Evolutionary conservation across 129 eudicot genomes (phyloP).

Genomic region (Flaveria robusta): DNA sequence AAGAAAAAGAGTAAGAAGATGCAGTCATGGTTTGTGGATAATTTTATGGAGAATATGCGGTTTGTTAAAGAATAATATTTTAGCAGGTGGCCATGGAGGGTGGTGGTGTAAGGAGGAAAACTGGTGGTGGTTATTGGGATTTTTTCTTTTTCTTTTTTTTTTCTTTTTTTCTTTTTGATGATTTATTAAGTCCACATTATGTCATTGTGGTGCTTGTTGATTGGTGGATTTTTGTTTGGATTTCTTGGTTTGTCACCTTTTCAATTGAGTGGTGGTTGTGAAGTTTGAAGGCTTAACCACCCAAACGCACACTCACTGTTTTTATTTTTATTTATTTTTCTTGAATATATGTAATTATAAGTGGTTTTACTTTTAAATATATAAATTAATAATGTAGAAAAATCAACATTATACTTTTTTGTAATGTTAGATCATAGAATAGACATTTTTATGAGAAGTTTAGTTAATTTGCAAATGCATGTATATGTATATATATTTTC

Average conservation of each 20-base stretch:
- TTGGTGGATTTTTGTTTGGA: conserved; percentile 43
- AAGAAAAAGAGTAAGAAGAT: conserved; percentile 66
- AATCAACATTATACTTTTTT: neutral
- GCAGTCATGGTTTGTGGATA: conserved; percentile 56
- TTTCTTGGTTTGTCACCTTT: conserved; percentile 43
- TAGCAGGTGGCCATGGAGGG: conserved; percentile 57
- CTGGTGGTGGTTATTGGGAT: conserved; percentile 23
- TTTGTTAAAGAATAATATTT: conserved; percentile 41
- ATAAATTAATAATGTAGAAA: neutral
- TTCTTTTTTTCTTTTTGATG: neutral
- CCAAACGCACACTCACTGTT: conserved; percentile 27
- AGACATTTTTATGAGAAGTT: neutral
- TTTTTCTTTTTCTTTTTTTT: neutral
- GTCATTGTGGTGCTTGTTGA: conserved; percentile 43
- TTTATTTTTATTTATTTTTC: conserved; percentile 5
- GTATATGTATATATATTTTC: neutral
- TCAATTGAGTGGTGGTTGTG: conserved; percentile 62
- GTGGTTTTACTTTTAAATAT: neutral
- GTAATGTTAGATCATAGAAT: too few relatives aligned
- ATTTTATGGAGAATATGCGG: conserved; percentile 33
- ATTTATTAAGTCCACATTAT: conserved; percentile 34
- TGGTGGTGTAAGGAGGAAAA: conserved; percentile 37
- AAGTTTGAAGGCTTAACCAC: conserved; percentile 35
- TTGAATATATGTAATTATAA: conserved; percentile 21
- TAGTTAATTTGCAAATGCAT: neutral